Evolutionary conservation across 2,329 filamentous ascomycete species (phyloP).

Genomic region (Fusarium multiceps): DNA sequence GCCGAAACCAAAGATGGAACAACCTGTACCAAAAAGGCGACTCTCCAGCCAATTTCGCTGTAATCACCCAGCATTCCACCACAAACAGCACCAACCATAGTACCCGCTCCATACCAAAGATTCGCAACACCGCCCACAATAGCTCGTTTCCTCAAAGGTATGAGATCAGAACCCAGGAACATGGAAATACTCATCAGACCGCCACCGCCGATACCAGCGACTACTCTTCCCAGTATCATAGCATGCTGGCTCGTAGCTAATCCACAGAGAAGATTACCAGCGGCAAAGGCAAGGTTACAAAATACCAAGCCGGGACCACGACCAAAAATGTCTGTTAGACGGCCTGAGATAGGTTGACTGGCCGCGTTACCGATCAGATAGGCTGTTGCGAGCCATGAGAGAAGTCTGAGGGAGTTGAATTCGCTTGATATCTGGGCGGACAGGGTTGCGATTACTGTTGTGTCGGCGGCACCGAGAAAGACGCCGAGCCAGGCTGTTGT

Average conservation of each 20-base stretch:
- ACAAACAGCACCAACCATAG: slow-evolving; percentile 6
- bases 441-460: slow-evolving; percentile 81
- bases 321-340: slow-evolving; percentile 84
- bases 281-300: slow-evolving; percentile 77
- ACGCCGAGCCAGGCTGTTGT: slow-evolving; percentile 9
- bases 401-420: slow-evolving; percentile 78
- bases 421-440: slow-evolving; percentile 81
- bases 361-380: slow-evolving; percentile 85
- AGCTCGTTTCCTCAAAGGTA: slow-evolving; percentile 67
- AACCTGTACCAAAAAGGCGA: neutral
- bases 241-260: slow-evolving; percentile 69
- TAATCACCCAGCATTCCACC: slow-evolving; percentile 8
- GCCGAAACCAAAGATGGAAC: neutral
- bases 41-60: slow-evolving; percentile 2
- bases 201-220: slow-evolving; percentile 82
- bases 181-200: slow-evolving; percentile 75
- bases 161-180: slow-evolving; percentile 70
- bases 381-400: slow-evolving; percentile 84
- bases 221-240: slow-evolving; percentile 78
- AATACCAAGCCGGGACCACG: slow-evolving; percentile 77
- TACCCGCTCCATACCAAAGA: neutral
- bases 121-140: neutral
- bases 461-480: slow-evolving; percentile 70
- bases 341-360: slow-evolving; percentile 72
- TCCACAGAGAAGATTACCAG: slow-evolving; percentile 80